Conservation (phyloP, 1,284 basidiomycete species). For the Anthracocystis setariae region DNA sequence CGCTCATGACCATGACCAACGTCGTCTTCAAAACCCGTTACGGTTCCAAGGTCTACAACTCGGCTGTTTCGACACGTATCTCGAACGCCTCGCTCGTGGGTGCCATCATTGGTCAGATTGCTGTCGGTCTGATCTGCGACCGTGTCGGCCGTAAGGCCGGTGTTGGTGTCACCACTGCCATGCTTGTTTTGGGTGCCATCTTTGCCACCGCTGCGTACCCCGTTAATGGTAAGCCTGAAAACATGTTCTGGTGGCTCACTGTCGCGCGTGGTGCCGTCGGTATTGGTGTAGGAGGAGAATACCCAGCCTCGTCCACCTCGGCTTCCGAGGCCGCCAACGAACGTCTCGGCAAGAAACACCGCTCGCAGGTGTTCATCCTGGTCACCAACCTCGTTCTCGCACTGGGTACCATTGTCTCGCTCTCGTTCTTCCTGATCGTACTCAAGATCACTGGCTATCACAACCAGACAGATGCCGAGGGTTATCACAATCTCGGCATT, state of each 20-base stretch:
- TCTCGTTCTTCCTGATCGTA: slow-evolving; percentile 78
- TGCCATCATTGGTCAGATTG: slow-evolving; percentile 75
- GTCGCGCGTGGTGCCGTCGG: slow-evolving; percentile 78
- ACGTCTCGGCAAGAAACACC: slow-evolving; percentile 72
- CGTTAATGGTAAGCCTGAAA: slow-evolving; percentile 71
- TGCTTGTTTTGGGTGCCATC: slow-evolving; percentile 78
- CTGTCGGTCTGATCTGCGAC: slow-evolving; percentile 78
- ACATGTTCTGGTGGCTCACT: slow-evolving; percentile 81
- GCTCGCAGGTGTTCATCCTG: slow-evolving; percentile 80
- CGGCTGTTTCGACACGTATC: slow-evolving; percentile 76
- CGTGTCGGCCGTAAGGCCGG: slow-evolving; percentile 71
- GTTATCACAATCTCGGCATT: slow-evolving; percentile 75
- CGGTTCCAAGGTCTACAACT: slow-evolving; percentile 72
- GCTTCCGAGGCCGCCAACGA: slow-evolving; percentile 81
- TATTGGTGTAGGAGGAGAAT: slow-evolving; percentile 80
- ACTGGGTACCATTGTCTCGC: slow-evolving; percentile 74
- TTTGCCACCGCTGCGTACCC: slow-evolving; percentile 79
- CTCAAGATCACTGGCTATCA: slow-evolving; percentile 70
- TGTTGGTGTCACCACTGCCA: slow-evolving; percentile 72
- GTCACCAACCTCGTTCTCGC: slow-evolving; percentile 73
- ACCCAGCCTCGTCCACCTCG: slow-evolving; percentile 77
- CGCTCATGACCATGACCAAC: slow-evolving; percentile 51
- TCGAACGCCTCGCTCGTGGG: slow-evolving; percentile 80
- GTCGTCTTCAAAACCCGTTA: slow-evolving; percentile 59
- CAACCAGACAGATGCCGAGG: slow-evolving; percentile 65